Percentiles rank a stretch among this genome's conserved stretches.
Evolutionary conservation across 1,139 yeast species (phyloP).

Genomic region (Suhomyces terraborum): DNA sequence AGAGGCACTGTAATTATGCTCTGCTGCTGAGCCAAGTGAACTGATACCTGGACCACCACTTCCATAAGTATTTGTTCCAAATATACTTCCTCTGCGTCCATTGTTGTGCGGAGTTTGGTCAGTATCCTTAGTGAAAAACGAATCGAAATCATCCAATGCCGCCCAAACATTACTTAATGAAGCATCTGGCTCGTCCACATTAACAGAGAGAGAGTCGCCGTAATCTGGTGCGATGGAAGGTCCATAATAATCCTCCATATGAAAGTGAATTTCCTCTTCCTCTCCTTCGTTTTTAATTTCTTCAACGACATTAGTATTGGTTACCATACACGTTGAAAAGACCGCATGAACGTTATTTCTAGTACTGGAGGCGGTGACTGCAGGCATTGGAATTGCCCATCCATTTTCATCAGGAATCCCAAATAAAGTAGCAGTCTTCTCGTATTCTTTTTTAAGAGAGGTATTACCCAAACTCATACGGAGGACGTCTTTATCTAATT

Average conservation of each 20-base stretch:
- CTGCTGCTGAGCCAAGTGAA: slow-evolving; percentile 3
- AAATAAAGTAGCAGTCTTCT: slow-evolving; percentile 82
- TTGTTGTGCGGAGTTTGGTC: slow-evolving; percentile 23
- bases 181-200: slow-evolving; percentile 65
- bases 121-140: slow-evolving; percentile 80
- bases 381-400: slow-evolving; percentile 97
- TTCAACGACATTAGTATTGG: slow-evolving; percentile 30
- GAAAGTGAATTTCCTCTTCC: slow-evolving; percentile 56
- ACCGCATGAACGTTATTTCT: slow-evolving; percentile 95
- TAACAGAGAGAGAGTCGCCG: slow-evolving; percentile 40
- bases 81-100: slow-evolving; percentile 13
- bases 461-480: slow-evolving; percentile 89
- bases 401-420: slow-evolving; percentile 98
- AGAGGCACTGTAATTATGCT: slow-evolving; percentile 51
- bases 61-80: slow-evolving; percentile 3
- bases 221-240: slow-evolving; percentile 30
- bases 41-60: slow-evolving; percentile 1
- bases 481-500: slow-evolving; percentile 85
- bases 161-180: slow-evolving; percentile 95
- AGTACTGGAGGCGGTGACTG: slow-evolving; percentile 82
- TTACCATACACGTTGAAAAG: slow-evolving; percentile 72
- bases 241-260: slow-evolving; percentile 66
- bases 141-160: slow-evolving; percentile 90
- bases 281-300: slow-evolving; percentile 24
- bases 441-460: slow-evolving; percentile 76